Evolutionary conservation across 768 basidiomycete species (phyloP), one percentile per base, ranked within the genome.

Genomic region (Pleurotus pulmonarius): DNA sequence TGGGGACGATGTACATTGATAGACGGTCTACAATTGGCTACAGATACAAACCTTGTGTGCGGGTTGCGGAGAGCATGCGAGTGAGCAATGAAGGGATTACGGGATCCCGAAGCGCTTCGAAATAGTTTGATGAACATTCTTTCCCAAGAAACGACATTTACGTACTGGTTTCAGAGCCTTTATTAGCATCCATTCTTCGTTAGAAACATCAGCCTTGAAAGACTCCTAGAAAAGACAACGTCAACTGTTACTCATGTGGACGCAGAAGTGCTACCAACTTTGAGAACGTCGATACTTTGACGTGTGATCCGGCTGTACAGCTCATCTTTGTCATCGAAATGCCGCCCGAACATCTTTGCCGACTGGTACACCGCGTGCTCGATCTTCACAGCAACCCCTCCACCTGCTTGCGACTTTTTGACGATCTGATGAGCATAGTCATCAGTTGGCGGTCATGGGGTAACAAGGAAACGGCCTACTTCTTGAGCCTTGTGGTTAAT

Each of bases 311-410:
- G 88, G 53, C 93, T 94, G 52, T 94, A 78, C 39, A 98, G 69
- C 63, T 98, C 97, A 68, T 98, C 95, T 73, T 96, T 92, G 46
- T 98, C 95, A 64, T 91, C 89, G 66, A 94, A 98, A 73, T 98
- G 96, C 62, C 95, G 85, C 4, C 95, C 94, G 67, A 90, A 98
- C 86, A 94, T 88, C 73, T 94, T 96, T 25, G 94, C 86, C 22
- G 90, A 89, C 73, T 98, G 90, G 70, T 98, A 94, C 9, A 95
- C 88, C 3, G 94, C 95, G 69, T 96, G 91, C 70, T 98, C 97
- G 58, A 98, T 98, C 81, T 98, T 99, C 63, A 98, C 91, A 0
- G 97, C 96, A 12, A 98, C 95, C 66, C 97, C 96, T 47, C 82
- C 95, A 64, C 94, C 96, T n/a, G 92, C 86, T 70, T 98, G 94